phyloP scores from a whole-genome alignment of 2,329 filamentous ascomycete species.

The Cordyceps javanica region DNA sequence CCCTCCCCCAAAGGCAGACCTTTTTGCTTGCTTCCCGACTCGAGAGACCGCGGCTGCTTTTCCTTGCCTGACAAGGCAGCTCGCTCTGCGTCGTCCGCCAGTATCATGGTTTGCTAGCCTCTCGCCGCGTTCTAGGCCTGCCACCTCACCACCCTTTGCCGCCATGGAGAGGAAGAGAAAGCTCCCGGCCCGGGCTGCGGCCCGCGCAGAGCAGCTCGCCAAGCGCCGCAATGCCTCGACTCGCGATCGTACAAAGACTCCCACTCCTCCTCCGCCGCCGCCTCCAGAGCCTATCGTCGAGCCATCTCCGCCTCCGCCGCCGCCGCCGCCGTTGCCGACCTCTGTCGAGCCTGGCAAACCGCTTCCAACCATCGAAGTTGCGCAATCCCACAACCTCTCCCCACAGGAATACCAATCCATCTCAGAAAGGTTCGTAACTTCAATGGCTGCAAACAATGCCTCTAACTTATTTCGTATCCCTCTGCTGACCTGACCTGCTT shows the following conservation, averaged over 20 bases:
- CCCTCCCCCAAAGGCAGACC: not conserved
- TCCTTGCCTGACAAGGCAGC: conserved; percentile 1
- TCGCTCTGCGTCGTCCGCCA: conserved; percentile 8
- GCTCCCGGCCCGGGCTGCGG: conserved; percentile 55
- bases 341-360: conserved; percentile 60
- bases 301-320: conserved; percentile 24
- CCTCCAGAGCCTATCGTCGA: conserved; percentile 31
- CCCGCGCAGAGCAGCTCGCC: conserved; percentile 51
- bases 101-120: conserved; percentile 11
- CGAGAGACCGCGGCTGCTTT: not conserved
- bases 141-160: conserved; percentile 1
- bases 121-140: conserved; percentile 10
- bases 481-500: conserved; percentile 14
- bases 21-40: not conserved
- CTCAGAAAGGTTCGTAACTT: conserved; percentile 55
- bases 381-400: conserved; percentile 59
- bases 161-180: conserved; percentile 61
- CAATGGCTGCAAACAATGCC: not conserved
- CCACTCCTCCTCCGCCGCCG: conserved; percentile 35
- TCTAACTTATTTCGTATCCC: not conserved
- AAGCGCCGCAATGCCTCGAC: conserved; percentile 56
- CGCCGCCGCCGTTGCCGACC: conserved; percentile 48
- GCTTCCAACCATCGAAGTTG: conserved; percentile 62
- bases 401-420: conserved; percentile 65
- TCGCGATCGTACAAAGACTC: conserved; percentile 45